Conservation (phyloP, 208 protist genomes). For the Trypanosoma lewisi region DNA sequence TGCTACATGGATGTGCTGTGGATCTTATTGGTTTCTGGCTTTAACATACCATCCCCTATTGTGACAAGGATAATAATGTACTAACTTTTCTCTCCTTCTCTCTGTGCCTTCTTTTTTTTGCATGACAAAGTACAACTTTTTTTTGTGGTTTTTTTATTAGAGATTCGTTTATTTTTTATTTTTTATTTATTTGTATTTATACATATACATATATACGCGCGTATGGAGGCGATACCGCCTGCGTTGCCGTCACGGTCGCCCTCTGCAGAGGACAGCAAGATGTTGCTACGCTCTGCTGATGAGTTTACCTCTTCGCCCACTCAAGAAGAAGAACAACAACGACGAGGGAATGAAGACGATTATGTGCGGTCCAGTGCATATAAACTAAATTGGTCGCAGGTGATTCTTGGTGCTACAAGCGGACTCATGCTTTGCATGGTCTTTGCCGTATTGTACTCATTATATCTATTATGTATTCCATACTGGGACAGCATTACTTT, state of each 20-base stretch:
- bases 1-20: too few relatives aligned
- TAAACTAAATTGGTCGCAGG: slow-evolving; percentile 37
- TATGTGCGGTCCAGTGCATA: slow-evolving; percentile 8
- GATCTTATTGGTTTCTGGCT: background rate
- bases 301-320: too few relatives aligned
- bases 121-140: background rate
- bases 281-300: too few relatives aligned
- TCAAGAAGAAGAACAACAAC: too few relatives aligned
- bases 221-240: too few relatives aligned
- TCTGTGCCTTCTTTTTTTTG: background rate
- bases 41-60: background rate
- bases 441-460: slow-evolving; percentile 32
- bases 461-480: slow-evolving; percentile 50
- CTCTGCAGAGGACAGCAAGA: too few relatives aligned
- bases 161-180: too few relatives aligned
- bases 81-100: background rate
- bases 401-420: slow-evolving; percentile 48
- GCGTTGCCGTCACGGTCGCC: too few relatives aligned
- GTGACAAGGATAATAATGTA: background rate
- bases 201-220: too few relatives aligned
- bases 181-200: too few relatives aligned
- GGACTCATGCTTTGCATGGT: slow-evolving; percentile 54
- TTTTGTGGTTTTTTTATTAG: background rate
- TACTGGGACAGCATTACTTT: slow-evolving; percentile 52
- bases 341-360: background rate